Evolutionary conservation across 2,329 filamentous ascomycete species (phyloP).

Genomic region (Fusarium haematococcum): DNA sequence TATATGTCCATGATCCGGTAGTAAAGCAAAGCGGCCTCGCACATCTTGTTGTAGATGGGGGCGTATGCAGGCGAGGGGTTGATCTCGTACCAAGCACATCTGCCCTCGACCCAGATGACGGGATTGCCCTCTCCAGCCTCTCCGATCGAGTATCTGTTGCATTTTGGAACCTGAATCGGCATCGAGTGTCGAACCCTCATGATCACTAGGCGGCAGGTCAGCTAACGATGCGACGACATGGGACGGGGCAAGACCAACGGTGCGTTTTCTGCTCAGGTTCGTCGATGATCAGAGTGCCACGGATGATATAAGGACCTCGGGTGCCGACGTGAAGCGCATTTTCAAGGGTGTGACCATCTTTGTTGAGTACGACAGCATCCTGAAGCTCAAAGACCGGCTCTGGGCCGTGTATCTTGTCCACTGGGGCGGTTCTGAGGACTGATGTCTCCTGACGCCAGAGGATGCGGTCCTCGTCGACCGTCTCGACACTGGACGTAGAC

Average conservation of each 20-base stretch:
- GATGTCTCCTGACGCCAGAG: slow-evolving; percentile 51
- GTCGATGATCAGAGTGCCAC: slow-evolving; percentile 68
- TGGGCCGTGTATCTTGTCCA: slow-evolving; percentile 55
- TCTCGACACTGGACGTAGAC: slow-evolving; percentile 60
- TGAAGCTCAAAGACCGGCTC: slow-evolving; percentile 73
- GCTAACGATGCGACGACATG: background rate
- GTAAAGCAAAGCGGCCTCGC: slow-evolving; percentile 72
- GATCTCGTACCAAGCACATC: slow-evolving; percentile 77
- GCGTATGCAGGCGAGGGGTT: slow-evolving; percentile 68
- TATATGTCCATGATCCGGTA: slow-evolving; percentile 73
- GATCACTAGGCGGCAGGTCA: slow-evolving; percentile 46
- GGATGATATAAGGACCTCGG: slow-evolving; percentile 70
- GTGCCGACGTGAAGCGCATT: slow-evolving; percentile 72
- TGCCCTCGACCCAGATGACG: slow-evolving; percentile 70
- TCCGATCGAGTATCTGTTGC: slow-evolving; percentile 65
- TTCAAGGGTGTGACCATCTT: slow-evolving; percentile 64
- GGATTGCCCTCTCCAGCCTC: slow-evolving; percentile 61
- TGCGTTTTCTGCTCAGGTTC: slow-evolving; percentile 52
- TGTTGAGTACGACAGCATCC: slow-evolving; percentile 69
- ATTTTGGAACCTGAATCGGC: slow-evolving; percentile 66
- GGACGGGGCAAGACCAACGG: slow-evolving; percentile 48
- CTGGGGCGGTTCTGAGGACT: slow-evolving; percentile 46
- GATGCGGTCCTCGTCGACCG: slow-evolving; percentile 52
- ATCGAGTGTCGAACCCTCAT: slow-evolving; percentile 46
- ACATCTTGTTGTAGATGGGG: slow-evolving; percentile 68